Evolutionary conservation across 108 stramenopile species (phyloP).

Genomic region (Cyclotella atomus): DNA sequence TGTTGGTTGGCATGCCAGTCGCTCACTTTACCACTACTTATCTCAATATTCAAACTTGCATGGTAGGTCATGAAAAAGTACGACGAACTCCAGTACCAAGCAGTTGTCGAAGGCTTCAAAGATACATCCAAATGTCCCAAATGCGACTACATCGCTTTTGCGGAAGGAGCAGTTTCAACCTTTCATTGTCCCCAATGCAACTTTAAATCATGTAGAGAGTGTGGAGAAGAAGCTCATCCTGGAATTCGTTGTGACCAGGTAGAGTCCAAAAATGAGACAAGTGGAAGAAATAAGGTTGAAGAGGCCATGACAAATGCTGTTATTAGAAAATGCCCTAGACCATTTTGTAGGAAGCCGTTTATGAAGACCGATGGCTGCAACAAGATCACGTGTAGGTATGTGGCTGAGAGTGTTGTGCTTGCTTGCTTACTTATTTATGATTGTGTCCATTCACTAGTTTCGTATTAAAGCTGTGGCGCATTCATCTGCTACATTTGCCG

Average conservation of each 20-base stretch:
- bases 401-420: neutral
- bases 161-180: conserved; percentile 27
- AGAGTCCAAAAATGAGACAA: conserved; percentile 62
- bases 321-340: conserved; percentile 78
- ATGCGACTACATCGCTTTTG: conserved; percentile 77
- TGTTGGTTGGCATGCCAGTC: neutral
- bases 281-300: conserved; percentile 79
- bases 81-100: conserved; percentile 67
- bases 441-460: too few species aligned
- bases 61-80: conserved; percentile 69
- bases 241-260: conserved; percentile 81
- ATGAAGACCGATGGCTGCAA: conserved; percentile 81
- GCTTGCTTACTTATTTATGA: too few species aligned
- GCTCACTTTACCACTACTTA: neutral
- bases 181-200: conserved; percentile 59
- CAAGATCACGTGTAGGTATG: conserved; percentile 76
- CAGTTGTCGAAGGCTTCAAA: conserved; percentile 57
- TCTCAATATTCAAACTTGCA: neutral
- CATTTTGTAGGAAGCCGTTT: conserved; percentile 71
- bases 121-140: conserved; percentile 69
- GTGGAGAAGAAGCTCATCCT: conserved; percentile 81
- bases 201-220: conserved; percentile 77
- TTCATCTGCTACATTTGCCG: conserved; percentile 86
- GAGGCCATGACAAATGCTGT: conserved; percentile 87
- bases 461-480: conserved; percentile 59